These are phyloP conservation scores for Eucalyptus viminalis DNA, from an alignment of 345 rosid species.

Conservation along the genomic window DNA sequence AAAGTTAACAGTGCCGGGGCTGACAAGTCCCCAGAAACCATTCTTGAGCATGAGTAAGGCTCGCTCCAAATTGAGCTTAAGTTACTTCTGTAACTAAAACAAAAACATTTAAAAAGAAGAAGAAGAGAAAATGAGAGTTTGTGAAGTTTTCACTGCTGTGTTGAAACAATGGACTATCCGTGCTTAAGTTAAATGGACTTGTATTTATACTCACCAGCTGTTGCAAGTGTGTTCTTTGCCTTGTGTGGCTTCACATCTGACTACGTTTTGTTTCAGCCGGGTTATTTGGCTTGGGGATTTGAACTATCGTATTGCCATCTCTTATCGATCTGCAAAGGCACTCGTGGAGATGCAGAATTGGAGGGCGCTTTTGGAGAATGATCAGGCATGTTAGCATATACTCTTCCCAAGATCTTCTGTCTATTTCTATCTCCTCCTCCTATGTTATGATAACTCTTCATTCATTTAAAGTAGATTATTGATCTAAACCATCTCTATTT, in stretches of 20 bases:
- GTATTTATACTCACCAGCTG: neutral
- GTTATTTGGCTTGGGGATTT: conserved; percentile 97
- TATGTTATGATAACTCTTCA: neutral
- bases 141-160: neutral
- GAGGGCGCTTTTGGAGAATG: conserved; percentile 92
- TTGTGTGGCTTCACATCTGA: neutral
- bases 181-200: neutral
- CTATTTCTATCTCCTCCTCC: neutral
- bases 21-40: conserved; percentile 88
- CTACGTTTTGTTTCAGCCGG: conserved; percentile 39
- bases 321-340: conserved; percentile 95
- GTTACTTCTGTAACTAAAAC: neutral
- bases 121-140: neutral
- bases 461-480: neutral
- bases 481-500: conserved; percentile 1
- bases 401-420: neutral
- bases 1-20: conserved; percentile 36
- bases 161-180: neutral
- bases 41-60: conserved; percentile 92
- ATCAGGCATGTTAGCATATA: conserved; percentile 50
- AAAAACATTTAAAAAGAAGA: neutral
- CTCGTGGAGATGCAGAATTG: conserved; percentile 98
- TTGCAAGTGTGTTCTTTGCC: neutral
- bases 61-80: neutral
- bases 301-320: conserved; percentile 91